phyloP scores from a whole-genome alignment of 345 rosid species.

The Gossypium raimondii region DNA sequence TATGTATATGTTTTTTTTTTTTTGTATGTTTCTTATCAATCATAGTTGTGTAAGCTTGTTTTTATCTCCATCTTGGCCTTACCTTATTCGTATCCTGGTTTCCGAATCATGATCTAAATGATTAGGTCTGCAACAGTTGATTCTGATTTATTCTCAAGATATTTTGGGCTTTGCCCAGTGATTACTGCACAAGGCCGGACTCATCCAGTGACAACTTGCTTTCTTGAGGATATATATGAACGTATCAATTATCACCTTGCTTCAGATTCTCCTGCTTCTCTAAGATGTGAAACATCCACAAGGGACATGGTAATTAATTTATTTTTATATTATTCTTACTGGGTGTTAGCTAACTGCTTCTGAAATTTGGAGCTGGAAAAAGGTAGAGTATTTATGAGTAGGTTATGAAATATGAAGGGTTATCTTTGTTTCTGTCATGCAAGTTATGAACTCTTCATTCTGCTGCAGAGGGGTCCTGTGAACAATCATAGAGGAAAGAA shows the following conservation, averaged over 20 bases:
- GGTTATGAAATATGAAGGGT: background rate
- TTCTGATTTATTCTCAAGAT: slow-evolving; percentile 71
- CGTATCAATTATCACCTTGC: slow-evolving; percentile 57
- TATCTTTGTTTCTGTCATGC: background rate
- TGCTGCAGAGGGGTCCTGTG: slow-evolving; percentile 62
- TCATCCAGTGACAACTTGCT: slow-evolving; percentile 73
- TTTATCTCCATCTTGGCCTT: background rate
- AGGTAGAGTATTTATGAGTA: background rate
- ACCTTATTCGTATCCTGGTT: slow-evolving; percentile 14
- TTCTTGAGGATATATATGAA: slow-evolving; percentile 86
- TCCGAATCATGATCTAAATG: background rate
- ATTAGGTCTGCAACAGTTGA: slow-evolving; percentile 97
- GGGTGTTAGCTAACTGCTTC: background rate
- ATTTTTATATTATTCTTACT: background rate
- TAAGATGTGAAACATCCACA: slow-evolving; percentile 49
- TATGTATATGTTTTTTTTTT: slow-evolving; percentile 29
- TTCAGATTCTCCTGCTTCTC: slow-evolving; percentile 81
- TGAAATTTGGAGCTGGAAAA: background rate
- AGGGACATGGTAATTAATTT: slow-evolving; percentile 47
- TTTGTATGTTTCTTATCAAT: background rate
- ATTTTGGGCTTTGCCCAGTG: slow-evolving; percentile 87
- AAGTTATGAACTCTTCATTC: background rate
- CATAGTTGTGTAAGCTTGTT: background rate
- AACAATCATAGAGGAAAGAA: slow-evolving; percentile 78
- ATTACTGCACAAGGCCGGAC: slow-evolving; percentile 85